phyloP scores from a whole-genome alignment of 2,329 filamentous ascomycete genomes.

The Pseudopithomyces maydicus region DNA sequence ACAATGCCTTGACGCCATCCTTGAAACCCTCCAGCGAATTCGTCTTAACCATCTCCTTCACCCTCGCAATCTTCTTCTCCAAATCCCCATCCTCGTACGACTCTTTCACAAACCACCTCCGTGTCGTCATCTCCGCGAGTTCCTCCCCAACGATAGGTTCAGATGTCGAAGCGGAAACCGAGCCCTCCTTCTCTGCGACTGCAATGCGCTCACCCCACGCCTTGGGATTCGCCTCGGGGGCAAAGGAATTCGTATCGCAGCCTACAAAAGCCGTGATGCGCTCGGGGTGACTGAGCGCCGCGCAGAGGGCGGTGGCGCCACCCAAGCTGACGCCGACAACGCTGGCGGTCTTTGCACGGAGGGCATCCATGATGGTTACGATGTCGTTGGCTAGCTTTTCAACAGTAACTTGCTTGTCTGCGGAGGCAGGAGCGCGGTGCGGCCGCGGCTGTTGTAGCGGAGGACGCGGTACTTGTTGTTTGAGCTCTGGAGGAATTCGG shows the following conservation, averaged over 20 bases:
- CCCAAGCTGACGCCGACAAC: slow-evolving; percentile 81
- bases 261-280: slow-evolving; percentile 67
- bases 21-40: slow-evolving; percentile 75
- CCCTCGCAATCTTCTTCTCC: slow-evolving; percentile 59
- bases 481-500: slow-evolving; percentile 59
- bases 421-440: slow-evolving; percentile 54
- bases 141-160: slow-evolving; percentile 64
- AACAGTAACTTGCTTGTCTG: slow-evolving; percentile 56
- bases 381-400: slow-evolving; percentile 73
- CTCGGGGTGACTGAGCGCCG: slow-evolving; percentile 68
- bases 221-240: slow-evolving; percentile 73
- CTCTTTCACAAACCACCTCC: slow-evolving; percentile 72
- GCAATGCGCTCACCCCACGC: slow-evolving; percentile 80
- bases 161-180: slow-evolving; percentile 36
- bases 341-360: slow-evolving; percentile 69
- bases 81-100: slow-evolving; percentile 60
- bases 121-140: slow-evolving; percentile 73
- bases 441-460: slow-evolving; percentile 77
- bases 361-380: slow-evolving; percentile 66
- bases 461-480: slow-evolving; percentile 72
- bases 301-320: slow-evolving; percentile 76
- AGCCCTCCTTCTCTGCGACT: slow-evolving; percentile 64
- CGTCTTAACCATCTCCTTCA: slow-evolving; percentile 69
- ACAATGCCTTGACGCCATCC: slow-evolving; percentile 71
- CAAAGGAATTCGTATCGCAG: slow-evolving; percentile 78